Base-by-base conservation (phyloP, 805 yeast genomes). In the Wickerhamomyces mucosus region DNA sequence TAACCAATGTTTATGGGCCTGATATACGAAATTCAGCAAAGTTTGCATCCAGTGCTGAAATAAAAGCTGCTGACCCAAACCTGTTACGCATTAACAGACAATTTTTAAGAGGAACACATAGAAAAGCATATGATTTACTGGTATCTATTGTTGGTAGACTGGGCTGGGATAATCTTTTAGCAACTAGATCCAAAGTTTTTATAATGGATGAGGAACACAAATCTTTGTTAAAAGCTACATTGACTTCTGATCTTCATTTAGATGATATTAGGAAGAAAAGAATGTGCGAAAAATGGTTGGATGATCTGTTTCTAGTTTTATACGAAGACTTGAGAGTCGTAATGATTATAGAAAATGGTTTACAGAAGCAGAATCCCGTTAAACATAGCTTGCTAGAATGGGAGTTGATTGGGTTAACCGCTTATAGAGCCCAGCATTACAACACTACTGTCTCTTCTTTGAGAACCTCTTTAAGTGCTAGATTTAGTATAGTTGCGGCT, bases 131-230 rank as follows among this genome's bases (percentile, higher is more conserved):
- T 51, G 78, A 76, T 26, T 55, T 86, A 34, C 55, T 89, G 35
- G 75, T 94, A 5, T 62, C 73, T 7, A 68, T 92, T 41, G 73
- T 77, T 3, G 67, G 77, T 14, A 57, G 65, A 16, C 61, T 77
- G 25, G 96, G 96, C 4, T 89, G 98, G 98, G 84, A 83, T 43
- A 71, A 67, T 21, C 54, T 85, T 21, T 63, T 88, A 41, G 61
- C 63, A 35, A 48, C 77, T 23, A 72, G 95, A 36, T 73, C 86
- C 1, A 59, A 65, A 14, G 75, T 81, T 1, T 89, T 89, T 56
- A 73, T 84, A 8, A 89, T 89, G 86, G 83, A 76, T 46, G 74
- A 69, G 25, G 89, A 81, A 48, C 74, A 75, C 43, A 65, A 67
- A 39, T 53, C 47, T 22, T 35, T 50, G 6, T 49, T 53, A 25